Base-by-base conservation (phyloP, 2,329 filamentous ascomycete genomes). In the Aspergillus unguis region DNA sequence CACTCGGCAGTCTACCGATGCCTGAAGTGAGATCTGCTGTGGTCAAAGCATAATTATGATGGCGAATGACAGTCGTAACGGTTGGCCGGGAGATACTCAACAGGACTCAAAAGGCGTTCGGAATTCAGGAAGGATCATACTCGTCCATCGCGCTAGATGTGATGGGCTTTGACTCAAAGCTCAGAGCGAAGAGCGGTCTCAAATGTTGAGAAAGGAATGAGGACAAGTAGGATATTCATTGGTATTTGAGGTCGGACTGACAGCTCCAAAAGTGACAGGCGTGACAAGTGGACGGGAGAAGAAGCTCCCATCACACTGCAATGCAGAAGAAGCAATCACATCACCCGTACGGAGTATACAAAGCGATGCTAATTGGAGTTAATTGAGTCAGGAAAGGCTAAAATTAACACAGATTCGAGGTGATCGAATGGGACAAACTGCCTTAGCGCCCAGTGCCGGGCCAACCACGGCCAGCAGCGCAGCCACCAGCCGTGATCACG, bases 371-470 rank as follows among this genome's bases (percentile, higher is more conserved):
- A 46, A 36, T 27, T 46, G 10, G 9, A 3, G n/a, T n/a, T 44
- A 33, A 43, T 33, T 42, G 29, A 33, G 25, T 26, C 35, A 43
- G 27, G 38, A 9, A 31, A 7, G 23, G 40, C 4, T 38, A 10
- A 11, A 44, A 38, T 50, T 31, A 49, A 28, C 26, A 4, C 1
- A 7, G 7, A 48, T 41, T 45, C 2, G 33, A 51, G 23, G 59
- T 58, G 55, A 59, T 56, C 45, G 48, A 52, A 35, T 36, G 28
- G 11, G 36, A 48, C 42, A 41, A 38, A 33, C 41, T 55, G 55
- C 55, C 51, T 60, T 60, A 60, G 58, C 51, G 59, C 52, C 48
- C n/a, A 28, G 28, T 51, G 33, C 55, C 37, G 26, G 37, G 42
- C 51, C 53, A 56, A 56, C 48, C 44, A 44, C 29, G 37, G 26